Conservation (phyloP, 2,329 filamentous ascomycete species). For the Cytospora chrysosperma region DNA sequence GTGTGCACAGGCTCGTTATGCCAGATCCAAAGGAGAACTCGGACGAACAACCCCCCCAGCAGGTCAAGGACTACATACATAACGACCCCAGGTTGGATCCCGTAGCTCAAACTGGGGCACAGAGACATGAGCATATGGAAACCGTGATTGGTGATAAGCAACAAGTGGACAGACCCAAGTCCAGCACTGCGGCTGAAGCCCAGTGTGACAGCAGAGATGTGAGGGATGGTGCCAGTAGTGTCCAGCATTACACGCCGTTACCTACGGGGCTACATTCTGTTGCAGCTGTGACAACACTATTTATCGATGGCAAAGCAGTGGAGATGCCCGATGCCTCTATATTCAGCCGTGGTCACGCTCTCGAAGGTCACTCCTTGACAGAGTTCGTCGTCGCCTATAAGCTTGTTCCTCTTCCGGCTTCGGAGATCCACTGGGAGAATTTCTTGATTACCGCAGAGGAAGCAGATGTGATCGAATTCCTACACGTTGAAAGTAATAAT, state of each 20-base stretch:
- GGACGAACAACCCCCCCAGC: background rate
- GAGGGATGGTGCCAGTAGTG: too few relatives aligned
- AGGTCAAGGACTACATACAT: background rate
- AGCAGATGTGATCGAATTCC: background rate
- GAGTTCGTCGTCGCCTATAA: slow-evolving; percentile 9
- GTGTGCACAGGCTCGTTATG: background rate
- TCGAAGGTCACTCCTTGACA: background rate
- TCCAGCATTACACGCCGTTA: background rate
- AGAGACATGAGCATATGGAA: background rate
- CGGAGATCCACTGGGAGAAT: background rate
- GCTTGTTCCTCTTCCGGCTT: background rate
- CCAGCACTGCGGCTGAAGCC: too few relatives aligned
- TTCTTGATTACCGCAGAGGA: background rate
- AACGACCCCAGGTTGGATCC: background rate
- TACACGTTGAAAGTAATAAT: background rate
- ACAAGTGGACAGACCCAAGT: background rate
- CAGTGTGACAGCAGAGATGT: too few relatives aligned
- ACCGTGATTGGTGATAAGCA: background rate
- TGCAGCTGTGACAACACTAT: background rate
- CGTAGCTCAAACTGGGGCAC: background rate
- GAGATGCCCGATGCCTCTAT: background rate
- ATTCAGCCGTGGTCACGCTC: background rate
- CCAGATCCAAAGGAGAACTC: background rate
- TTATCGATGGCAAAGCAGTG: background rate
- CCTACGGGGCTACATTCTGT: background rate